Percentiles rank a stretch among this genome's conserved stretches.
These are phyloP conservation scores for Arthroderma sp. DNA, from an alignment of 2,329 filamentous ascomycete species.

Conservation along the genomic window DNA sequence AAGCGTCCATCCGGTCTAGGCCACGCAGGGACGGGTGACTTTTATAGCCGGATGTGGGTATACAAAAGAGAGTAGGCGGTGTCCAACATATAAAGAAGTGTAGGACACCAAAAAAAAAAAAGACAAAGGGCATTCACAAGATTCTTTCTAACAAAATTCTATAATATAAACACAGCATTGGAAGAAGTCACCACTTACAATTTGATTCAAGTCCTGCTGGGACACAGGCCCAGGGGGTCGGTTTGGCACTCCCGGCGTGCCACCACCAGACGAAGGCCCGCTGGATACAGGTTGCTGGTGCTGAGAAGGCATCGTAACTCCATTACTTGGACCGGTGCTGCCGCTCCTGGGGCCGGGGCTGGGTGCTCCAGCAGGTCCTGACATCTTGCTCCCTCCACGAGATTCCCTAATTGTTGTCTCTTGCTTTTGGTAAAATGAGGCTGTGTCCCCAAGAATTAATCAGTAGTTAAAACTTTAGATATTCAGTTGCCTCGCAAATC, in stretches of 20 bases:
- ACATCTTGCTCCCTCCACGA: constrained; percentile 24
- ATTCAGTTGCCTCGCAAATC: background rate
- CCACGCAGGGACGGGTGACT: background rate
- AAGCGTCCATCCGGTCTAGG: background rate
- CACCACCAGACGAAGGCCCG: constrained; percentile 36
- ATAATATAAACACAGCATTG: too few relatives aligned
- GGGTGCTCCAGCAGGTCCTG: constrained; percentile 35
- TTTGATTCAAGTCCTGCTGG: constrained; percentile 87
- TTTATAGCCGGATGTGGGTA: too few relatives aligned
- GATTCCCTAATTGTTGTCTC: background rate
- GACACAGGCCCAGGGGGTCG: constrained; percentile 44
- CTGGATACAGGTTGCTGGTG: constrained; percentile 36
- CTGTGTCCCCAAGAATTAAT: background rate
- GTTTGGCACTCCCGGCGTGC: constrained; percentile 27
- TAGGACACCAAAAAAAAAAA: constrained; percentile 1
- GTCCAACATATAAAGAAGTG: background rate
- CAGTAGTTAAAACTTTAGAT: background rate
- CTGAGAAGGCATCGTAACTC: constrained; percentile 37
- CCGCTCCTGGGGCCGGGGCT: constrained; percentile 39
- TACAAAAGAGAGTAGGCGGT: too few relatives aligned
- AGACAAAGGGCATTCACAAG: too few relatives aligned
- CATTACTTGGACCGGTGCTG: constrained; percentile 36
- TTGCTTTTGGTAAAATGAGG: background rate
- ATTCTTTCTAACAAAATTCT: too few relatives aligned
- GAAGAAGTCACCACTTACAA: constrained; percentile 53